phyloP scores from a whole-genome alignment of 2,329 filamentous ascomycete species.

The Pseudogymnoascus sp. region DNA sequence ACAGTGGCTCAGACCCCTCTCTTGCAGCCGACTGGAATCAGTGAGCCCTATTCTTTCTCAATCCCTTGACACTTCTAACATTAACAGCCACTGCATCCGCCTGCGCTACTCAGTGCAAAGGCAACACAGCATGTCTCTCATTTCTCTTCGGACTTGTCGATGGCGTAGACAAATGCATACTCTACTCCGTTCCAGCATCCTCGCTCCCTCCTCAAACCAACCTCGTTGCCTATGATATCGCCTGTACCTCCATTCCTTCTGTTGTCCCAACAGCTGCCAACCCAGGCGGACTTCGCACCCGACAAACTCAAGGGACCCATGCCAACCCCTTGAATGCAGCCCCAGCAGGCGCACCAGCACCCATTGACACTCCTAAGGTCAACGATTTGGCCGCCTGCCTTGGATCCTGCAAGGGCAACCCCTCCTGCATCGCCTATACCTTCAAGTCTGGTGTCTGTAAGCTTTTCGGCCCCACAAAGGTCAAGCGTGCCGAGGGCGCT shows the following conservation, averaged over 20 bases:
- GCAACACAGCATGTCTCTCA: constrained; percentile 15
- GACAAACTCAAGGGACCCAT: constrained; percentile 4
- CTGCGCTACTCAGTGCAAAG: constrained; percentile 17
- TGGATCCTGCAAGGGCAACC: constrained; percentile 13
- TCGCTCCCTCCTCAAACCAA: constrained; percentile 19
- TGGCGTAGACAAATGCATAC: constrained; percentile 17
- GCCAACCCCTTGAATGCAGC: constrained; percentile 10
- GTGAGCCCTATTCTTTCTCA: background rate
- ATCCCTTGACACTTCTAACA: background rate
- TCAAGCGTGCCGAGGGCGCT: background rate
- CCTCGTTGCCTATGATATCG: constrained; percentile 18
- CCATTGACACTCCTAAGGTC: constrained; percentile 6
- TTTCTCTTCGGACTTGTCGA: constrained; percentile 20
- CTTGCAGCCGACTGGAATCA: constrained; percentile 6
- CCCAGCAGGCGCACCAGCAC: constrained; percentile 7
- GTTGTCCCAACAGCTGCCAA: constrained; percentile 18
- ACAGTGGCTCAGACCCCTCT: constrained; percentile 5
- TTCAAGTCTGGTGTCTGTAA: constrained; percentile 14
- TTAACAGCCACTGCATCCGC: background rate
- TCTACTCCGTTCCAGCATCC: constrained; percentile 20
- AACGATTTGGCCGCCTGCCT: constrained; percentile 13
- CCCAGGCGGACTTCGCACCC: constrained; percentile 12
- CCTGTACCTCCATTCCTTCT: constrained; percentile 16
- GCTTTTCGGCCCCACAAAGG: background rate
- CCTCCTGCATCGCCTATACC: constrained; percentile 13